phyloP scores from a whole-genome alignment of 768 basidiomycete genomes.

The Suillus fuscotomentosus region DNA sequence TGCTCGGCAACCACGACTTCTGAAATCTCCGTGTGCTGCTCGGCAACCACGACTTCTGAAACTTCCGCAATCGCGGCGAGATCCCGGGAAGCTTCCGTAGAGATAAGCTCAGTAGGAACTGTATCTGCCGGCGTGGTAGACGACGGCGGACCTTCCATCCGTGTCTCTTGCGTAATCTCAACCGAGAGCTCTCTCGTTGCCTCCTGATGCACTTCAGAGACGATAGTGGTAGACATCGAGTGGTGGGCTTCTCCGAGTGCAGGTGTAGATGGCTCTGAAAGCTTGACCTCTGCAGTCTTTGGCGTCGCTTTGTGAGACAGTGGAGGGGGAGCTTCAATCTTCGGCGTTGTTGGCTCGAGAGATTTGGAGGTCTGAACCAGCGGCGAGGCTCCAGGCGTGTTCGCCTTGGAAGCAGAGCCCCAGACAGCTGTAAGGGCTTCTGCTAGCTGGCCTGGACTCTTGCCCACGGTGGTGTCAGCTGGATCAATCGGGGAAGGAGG shows the following conservation, averaged over 20 bases:
- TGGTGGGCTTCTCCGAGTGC: slow-evolving; percentile 14
- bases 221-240: background rate
- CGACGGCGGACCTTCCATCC: slow-evolving; percentile 1
- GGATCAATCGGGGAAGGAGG: slow-evolving; percentile 30
- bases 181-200: slow-evolving; percentile 13
- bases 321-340: slow-evolving; percentile 13
- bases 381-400: slow-evolving; percentile 29
- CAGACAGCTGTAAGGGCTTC: slow-evolving; percentile 48
- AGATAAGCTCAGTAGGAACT: slow-evolving; percentile 21
- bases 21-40: slow-evolving; percentile 10
- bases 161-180: slow-evolving; percentile 11
- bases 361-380: slow-evolving; percentile 22
- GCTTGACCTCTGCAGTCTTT: slow-evolving; percentile 9
- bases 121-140: slow-evolving; percentile 27
- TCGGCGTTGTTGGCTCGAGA: slow-evolving; percentile 20
- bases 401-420: slow-evolving; percentile 36
- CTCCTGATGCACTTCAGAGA: background rate
- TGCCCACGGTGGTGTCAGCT: slow-evolving; percentile 36
- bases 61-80: background rate
- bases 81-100: slow-evolving; percentile 7
- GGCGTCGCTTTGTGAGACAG: slow-evolving; percentile 6
- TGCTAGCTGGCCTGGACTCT: slow-evolving; percentile 37
- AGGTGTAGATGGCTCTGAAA: slow-evolving; percentile 8
- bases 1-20: slow-evolving; percentile 10
- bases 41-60: slow-evolving; percentile 2